phyloP scores from a whole-genome alignment of 1,139 yeast species.

The Yamadazyma jaroonii region DNA sequence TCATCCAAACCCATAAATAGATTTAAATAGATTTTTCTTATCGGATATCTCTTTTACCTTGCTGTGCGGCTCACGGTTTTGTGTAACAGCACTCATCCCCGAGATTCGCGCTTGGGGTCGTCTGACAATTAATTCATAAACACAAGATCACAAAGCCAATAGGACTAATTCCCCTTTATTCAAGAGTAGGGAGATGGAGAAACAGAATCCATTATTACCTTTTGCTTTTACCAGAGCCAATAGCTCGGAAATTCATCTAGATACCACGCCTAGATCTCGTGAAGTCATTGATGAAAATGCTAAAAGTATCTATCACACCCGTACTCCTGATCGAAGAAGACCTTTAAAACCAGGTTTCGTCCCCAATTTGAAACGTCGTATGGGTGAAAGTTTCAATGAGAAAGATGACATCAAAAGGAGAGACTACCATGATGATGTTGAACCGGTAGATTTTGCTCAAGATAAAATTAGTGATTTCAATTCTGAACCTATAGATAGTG shows the following conservation, averaged over 20 bases:
- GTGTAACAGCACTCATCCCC: no score
- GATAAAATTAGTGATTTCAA: background rate
- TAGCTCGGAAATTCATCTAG: conserved; percentile 25
- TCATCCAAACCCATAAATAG: background rate
- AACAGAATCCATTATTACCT: conserved; percentile 39
- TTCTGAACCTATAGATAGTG: conserved; percentile 8
- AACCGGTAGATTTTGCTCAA: background rate
- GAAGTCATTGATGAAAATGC: conserved; percentile 40
- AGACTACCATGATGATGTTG: background rate
- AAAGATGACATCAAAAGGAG: conserved; percentile 42
- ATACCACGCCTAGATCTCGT: conserved; percentile 36
- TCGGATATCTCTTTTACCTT: background rate
- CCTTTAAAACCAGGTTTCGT: conserved; percentile 16
- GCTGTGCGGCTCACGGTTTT: conserved; percentile 2
- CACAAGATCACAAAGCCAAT: background rate
- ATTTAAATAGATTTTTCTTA: conserved; percentile 4
- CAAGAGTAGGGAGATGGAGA: conserved; percentile 25
- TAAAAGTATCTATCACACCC: conserved; percentile 19
- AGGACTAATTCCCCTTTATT: background rate
- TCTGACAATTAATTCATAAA: conserved; percentile 1
- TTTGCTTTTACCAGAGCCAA: conserved; percentile 36
- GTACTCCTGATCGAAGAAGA: conserved; percentile 18
- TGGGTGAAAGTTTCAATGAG: conserved; percentile 48
- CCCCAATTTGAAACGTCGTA: conserved; percentile 42
- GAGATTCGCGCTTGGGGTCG: conserved; percentile 3